Conservation (phyloP, 441 rosid genomes). For the Euphorbia celastroides region DNA sequence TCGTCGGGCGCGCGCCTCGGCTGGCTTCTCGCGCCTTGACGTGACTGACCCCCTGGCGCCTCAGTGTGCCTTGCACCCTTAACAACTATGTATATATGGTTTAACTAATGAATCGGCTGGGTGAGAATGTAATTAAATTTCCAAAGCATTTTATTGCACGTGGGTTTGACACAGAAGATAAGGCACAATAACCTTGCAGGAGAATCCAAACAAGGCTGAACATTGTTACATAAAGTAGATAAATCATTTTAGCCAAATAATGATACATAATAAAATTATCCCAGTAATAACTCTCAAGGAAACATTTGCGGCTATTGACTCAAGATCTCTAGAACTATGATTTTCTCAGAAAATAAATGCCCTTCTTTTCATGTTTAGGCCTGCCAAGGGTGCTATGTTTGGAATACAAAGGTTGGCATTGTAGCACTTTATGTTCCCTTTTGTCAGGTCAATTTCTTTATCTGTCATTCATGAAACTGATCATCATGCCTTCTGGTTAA, state of each 20-base stretch:
- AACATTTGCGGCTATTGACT: not conserved
- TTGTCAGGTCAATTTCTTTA: not conserved
- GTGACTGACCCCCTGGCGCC: no score
- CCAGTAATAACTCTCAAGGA: not conserved
- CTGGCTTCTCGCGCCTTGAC: no score
- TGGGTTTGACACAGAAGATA: not conserved
- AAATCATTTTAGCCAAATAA: not conserved
- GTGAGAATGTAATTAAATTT: not conserved
- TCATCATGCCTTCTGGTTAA: constrained; percentile 1
- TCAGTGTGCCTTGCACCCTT: no score
- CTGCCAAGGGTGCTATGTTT: not conserved
- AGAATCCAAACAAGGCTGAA: not conserved
- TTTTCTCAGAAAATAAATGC: not conserved
- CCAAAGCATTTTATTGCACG: not conserved
- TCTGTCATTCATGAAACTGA: not conserved
- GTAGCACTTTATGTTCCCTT: not conserved
- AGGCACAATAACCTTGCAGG: not conserved
- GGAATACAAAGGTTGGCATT: not conserved
- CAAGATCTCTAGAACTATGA: not conserved
- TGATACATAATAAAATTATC: no score
- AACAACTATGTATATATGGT: no score
- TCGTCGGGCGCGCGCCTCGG: no score
- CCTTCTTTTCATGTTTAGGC: not conserved
- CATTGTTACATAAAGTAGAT: not conserved
- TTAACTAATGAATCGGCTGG: not conserved